Evolutionary conservation across 495 filamentous ascomycete genomes (phyloP).

Genomic region (Podospora fimiseda): DNA sequence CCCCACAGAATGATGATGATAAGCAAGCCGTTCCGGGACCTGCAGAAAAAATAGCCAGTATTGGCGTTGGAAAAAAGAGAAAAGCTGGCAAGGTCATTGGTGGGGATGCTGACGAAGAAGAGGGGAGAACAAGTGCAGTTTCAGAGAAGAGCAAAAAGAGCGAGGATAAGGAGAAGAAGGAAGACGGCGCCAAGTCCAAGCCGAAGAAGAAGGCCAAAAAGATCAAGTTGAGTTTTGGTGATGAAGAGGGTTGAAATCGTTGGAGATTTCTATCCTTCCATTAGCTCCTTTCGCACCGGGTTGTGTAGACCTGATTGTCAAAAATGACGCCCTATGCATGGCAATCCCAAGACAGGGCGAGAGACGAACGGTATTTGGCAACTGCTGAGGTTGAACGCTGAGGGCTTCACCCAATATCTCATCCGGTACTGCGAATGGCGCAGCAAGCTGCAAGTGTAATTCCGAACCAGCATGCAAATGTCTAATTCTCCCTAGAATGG

Average conservation of each 20-base stretch:
- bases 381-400: too few relatives aligned
- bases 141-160: not conserved
- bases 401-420: too few relatives aligned
- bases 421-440: too few relatives aligned
- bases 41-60: slow-evolving; percentile 6
- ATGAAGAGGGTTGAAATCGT: slow-evolving; percentile 36
- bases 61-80: slow-evolving; percentile 43
- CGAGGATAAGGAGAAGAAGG: slow-evolving; percentile 10
- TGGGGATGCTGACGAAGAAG: slow-evolving; percentile 13
- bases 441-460: too few relatives aligned
- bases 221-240: slow-evolving; percentile 54
- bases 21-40: slow-evolving; percentile 25
- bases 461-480: too few relatives aligned
- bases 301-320: too few relatives aligned
- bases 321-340: too few relatives aligned
- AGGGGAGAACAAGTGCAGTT: slow-evolving; percentile 18
- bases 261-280: too few relatives aligned
- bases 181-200: slow-evolving; percentile 12
- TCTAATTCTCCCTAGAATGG: not conserved
- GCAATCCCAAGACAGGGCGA: too few relatives aligned
- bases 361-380: too few relatives aligned
- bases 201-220: slow-evolving; percentile 49
- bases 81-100: slow-evolving; percentile 45
- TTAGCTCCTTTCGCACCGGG: too few relatives aligned
- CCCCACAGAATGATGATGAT: slow-evolving; percentile 13